A percentile compares a stretch with the other conserved stretches of the same genome.
Evolutionary conservation across 73 alveolate species (phyloP).

Genomic region (Tetrahymena thermophila): DNA sequence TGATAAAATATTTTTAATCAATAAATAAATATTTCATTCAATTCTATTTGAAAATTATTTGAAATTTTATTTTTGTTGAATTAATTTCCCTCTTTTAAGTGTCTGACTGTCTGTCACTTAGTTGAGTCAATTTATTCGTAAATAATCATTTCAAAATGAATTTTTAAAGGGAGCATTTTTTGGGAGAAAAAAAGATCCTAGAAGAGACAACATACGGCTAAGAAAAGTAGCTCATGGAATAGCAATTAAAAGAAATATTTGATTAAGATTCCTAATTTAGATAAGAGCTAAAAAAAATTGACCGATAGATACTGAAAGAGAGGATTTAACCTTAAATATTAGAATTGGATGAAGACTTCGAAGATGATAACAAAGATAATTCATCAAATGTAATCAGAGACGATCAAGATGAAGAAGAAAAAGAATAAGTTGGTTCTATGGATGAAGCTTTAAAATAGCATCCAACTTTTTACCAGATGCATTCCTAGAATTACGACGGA

Average conservation of each 20-base stretch:
- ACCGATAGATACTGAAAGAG: background rate
- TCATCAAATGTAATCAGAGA: background rate
- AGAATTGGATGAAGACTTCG: background rate
- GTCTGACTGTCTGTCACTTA: too few relatives aligned
- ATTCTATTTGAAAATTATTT: too few relatives aligned
- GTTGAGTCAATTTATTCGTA: background rate
- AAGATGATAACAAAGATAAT: background rate
- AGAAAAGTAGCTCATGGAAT: background rate
- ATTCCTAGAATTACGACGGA: background rate
- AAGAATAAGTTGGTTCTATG: background rate
- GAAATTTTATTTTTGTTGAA: background rate
- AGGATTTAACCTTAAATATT: background rate
- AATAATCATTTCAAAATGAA: background rate
- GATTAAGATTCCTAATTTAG: background rate
- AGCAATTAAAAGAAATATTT: background rate
- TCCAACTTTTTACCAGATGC: background rate
- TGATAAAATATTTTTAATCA: too few relatives aligned
- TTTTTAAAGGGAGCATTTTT: background rate
- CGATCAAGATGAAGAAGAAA: background rate
- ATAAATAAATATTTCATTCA: too few relatives aligned
- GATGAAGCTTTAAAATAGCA: background rate
- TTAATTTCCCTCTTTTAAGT: background rate
- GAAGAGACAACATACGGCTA: background rate
- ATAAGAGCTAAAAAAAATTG: background rate
- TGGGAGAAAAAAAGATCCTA: background rate